These are phyloP conservation scores for Trichoderma sp. DNA, from an alignment of 2,329 filamentous ascomycete genomes.

Conservation along the genomic window DNA sequence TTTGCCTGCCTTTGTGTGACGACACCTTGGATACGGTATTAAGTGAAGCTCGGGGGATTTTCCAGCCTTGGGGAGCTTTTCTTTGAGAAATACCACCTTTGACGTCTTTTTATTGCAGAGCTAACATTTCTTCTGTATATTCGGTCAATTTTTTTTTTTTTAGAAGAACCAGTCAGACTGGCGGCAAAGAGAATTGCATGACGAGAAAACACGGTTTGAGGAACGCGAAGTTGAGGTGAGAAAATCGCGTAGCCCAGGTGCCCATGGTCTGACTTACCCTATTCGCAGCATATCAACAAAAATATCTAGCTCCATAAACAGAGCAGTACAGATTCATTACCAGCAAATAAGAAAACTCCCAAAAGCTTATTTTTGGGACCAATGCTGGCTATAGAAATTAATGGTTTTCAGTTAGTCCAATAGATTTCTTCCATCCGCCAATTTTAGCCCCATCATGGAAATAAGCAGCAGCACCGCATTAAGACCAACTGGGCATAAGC, in stretches of 20 bases:
- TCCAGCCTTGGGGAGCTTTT: conserved; percentile 8
- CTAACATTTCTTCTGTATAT: background rate
- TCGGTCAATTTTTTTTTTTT: background rate
- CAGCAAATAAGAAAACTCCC: too few relatives aligned
- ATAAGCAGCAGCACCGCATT: background rate
- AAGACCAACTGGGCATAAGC: background rate
- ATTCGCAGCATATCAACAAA: background rate
- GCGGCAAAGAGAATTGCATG: background rate
- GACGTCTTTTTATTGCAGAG: background rate
- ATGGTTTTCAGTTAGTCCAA: background rate
- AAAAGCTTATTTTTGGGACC: background rate
- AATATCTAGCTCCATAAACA: background rate
- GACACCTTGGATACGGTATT: background rate
- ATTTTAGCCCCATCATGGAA: background rate
- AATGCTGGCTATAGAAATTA: background rate
- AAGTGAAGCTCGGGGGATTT: conserved; percentile 2
- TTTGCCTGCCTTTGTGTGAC: background rate
- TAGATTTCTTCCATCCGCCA: too few relatives aligned
- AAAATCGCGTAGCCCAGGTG: background rate
- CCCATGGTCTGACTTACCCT: background rate
- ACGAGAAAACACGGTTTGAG: background rate
- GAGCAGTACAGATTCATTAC: background rate
- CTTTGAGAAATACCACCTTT: background rate
- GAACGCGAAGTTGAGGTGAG: background rate
- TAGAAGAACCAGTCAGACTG: background rate